These are phyloP conservation scores for Talaromyces sp. DNA, from an alignment of 2,329 filamentous ascomycete species.

Conservation along the genomic window DNA sequence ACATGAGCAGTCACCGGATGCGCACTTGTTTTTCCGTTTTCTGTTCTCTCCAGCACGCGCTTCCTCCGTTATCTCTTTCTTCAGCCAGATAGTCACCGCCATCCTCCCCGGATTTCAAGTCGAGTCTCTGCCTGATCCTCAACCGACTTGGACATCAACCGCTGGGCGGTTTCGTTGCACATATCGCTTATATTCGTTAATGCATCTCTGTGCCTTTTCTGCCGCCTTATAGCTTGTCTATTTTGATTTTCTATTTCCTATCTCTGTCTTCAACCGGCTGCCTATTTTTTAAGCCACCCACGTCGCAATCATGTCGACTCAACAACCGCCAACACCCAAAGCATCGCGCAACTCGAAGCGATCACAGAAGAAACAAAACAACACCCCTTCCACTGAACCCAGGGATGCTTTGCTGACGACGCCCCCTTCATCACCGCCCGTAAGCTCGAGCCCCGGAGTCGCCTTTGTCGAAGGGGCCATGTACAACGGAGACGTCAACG, in stretches of 20 bases:
- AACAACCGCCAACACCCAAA: slow-evolving; percentile 35
- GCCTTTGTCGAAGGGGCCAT: slow-evolving; percentile 20
- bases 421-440: slow-evolving; percentile 32
- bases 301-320: slow-evolving; percentile 44
- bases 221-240: slow-evolving; percentile 5
- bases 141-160: slow-evolving; percentile 12
- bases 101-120: not conserved
- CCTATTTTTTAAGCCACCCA: slow-evolving; percentile 45
- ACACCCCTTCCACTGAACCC: slow-evolving; percentile 24
- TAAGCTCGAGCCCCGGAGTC: slow-evolving; percentile 22
- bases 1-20: slow-evolving; percentile 4
- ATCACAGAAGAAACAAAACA: slow-evolving; percentile 28
- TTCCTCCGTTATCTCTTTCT: not conserved
- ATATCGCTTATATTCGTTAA: slow-evolving; percentile 7
- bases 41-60: not conserved
- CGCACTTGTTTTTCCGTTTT: not conserved
- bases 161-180: slow-evolving; percentile 12
- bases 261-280: slow-evolving; percentile 34
- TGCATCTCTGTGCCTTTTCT: slow-evolving; percentile 2
- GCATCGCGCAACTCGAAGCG: slow-evolving; percentile 31
- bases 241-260: slow-evolving; percentile 18
- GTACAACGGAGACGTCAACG: slow-evolving; percentile 18
- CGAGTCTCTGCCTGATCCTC: slow-evolving; percentile 7
- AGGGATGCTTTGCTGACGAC: slow-evolving; percentile 25
- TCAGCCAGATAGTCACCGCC: not conserved